A percentile compares a stretch with the other conserved stretches of the same genome.
phyloP scores from a whole-genome alignment of 2,329 filamentous ascomycete genomes.

The Diaporthe ilicicola region DNA sequence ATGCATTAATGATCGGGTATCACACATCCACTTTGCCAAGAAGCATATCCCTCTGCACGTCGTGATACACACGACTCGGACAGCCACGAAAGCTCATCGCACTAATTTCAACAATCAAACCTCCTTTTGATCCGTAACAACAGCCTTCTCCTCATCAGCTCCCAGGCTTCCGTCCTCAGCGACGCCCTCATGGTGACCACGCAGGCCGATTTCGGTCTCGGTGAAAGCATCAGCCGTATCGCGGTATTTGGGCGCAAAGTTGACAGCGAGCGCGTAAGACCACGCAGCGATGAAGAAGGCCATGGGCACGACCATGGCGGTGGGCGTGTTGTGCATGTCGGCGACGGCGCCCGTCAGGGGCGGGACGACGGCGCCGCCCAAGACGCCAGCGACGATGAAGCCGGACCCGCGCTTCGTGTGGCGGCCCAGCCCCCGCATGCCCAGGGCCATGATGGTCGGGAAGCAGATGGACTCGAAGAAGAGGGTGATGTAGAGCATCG shows the following conservation, averaged over 20 bases:
- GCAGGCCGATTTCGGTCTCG: constrained; percentile 53
- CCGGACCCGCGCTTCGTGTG: constrained; percentile 82
- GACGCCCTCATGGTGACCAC: constrained; percentile 28
- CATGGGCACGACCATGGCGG: constrained; percentile 73
- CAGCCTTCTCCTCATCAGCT: constrained; percentile 34
- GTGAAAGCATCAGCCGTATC: constrained; percentile 68
- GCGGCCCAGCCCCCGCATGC: constrained; percentile 77
- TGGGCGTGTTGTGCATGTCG: constrained; percentile 66
- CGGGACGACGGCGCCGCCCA: constrained; percentile 78
- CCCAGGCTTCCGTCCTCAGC: constrained; percentile 24
- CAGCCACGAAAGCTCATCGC: background rate
- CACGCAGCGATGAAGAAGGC: constrained; percentile 64
- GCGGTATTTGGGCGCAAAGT: constrained; percentile 72
- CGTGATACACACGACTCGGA: no score
- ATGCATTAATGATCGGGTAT: background rate
- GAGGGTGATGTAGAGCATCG: constrained; percentile 74
- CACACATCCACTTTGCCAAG: no score
- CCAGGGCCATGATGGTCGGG: constrained; percentile 81
- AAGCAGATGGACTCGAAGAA: constrained; percentile 87
- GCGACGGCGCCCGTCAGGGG: constrained; percentile 75
- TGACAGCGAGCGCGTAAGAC: constrained; percentile 68
- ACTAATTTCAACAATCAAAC: background rate
- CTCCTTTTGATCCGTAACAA: constrained; percentile 23
- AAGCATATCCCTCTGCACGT: background rate
- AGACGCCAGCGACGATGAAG: constrained; percentile 75